These are phyloP conservation scores for Ganoderma boninense DNA, from an alignment of 1,284 basidiomycete species.

Conservation along the genomic window DNA sequence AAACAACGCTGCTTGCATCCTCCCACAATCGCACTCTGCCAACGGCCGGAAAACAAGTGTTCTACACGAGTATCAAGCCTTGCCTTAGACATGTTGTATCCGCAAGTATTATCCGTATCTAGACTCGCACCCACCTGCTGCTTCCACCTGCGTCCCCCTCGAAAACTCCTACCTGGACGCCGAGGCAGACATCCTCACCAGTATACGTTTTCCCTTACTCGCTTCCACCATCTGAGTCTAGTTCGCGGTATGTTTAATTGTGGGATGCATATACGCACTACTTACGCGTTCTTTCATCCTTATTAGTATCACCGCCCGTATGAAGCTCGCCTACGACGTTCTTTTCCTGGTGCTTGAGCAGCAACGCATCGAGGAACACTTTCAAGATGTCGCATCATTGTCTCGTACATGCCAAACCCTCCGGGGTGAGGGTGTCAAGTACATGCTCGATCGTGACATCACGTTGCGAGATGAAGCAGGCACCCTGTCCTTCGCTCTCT, in stretches of 20 bases:
- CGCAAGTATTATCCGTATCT: neutral
- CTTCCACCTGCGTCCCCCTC: neutral
- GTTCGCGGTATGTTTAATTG: neutral
- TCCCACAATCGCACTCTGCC: neutral
- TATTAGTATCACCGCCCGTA: neutral
- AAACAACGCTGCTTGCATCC: neutral
- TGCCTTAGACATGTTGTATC: slow-evolving; percentile 4
- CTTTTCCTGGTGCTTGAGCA: slow-evolving; percentile 3
- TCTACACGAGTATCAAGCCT: slow-evolving; percentile 4
- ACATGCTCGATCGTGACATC: slow-evolving; percentile 4
- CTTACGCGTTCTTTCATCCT: neutral
- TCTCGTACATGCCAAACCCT: slow-evolving; percentile 10
- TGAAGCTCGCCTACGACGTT: slow-evolving; percentile 7
- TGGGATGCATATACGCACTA: neutral
- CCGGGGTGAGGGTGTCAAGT: neutral
- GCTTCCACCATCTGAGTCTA: neutral
- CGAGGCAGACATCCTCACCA: neutral
- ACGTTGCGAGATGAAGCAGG: neutral
- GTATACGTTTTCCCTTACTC: too few relatives aligned
- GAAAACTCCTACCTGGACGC: neutral
- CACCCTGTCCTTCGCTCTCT: slow-evolving; percentile 11
- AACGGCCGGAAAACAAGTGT: neutral
- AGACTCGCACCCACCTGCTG: neutral
- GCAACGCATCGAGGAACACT: neutral
- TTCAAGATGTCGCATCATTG: slow-evolving; percentile 12